These are phyloP conservation scores for Aureobasidium sp. DNA, from an alignment of 2,329 filamentous ascomycete species.

Conservation along the genomic window DNA sequence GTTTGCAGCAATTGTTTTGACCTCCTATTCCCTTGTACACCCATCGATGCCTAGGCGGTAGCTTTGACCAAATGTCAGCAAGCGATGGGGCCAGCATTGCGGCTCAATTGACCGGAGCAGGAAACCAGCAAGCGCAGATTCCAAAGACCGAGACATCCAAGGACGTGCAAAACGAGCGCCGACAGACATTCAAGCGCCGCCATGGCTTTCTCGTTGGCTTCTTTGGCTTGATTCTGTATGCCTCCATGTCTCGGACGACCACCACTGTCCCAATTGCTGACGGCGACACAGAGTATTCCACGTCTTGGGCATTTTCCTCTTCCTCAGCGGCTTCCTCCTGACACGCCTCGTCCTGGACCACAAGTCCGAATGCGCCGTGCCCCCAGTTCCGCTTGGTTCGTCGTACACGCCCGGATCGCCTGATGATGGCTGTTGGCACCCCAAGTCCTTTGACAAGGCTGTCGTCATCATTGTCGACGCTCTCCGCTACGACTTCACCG, in stretches of 20 bases:
- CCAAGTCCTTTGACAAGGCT: conserved; percentile 84
- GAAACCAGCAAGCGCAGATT: conserved; percentile 3
- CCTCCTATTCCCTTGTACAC: neutral
- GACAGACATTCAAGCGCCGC: conserved; percentile 44
- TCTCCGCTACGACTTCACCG: conserved; percentile 90
- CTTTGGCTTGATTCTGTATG: conserved; percentile 57
- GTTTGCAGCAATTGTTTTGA: neutral
- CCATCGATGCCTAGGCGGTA: conserved; percentile 10
- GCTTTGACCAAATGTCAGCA: conserved; percentile 9
- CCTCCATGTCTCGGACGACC: neutral
- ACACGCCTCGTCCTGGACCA: conserved; percentile 74
- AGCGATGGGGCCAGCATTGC: neutral
- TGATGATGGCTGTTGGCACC: conserved; percentile 83
- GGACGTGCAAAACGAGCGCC: conserved; percentile 31
- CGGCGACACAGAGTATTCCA: conserved; percentile 54
- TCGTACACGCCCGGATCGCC: conserved; percentile 31
- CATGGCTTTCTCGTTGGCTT: conserved; percentile 51
- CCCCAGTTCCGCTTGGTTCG: conserved; percentile 47
- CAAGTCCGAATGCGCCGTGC: conserved; percentile 65
- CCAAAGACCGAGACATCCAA: conserved; percentile 15
- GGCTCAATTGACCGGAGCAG: conserved; percentile 6
- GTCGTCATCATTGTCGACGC: conserved; percentile 88
- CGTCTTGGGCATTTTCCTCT: conserved; percentile 73
- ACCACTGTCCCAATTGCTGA: neutral
- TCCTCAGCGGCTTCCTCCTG: conserved; percentile 89